Evolutionary conservation across 2,329 filamentous ascomycete species (phyloP).

Genomic region (Epichloe typhina): DNA sequence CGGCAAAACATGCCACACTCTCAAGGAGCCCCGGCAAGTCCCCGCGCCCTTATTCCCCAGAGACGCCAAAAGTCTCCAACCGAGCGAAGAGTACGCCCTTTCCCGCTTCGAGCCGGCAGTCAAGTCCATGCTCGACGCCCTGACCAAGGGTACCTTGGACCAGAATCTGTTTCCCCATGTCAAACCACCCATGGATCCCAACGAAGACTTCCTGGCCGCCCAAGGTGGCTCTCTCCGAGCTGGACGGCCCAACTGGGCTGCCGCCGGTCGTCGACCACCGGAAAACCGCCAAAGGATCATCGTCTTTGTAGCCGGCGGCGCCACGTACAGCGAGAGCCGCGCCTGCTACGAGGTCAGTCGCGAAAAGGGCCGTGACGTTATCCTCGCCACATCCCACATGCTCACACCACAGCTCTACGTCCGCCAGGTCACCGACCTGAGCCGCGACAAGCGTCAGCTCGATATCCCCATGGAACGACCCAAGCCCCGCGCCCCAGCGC

Average conservation of each 20-base stretch:
- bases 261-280: constrained; percentile 53
- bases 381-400: constrained; percentile 87
- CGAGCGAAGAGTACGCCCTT: constrained; percentile 68
- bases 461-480: constrained; percentile 72
- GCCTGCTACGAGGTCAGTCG: constrained; percentile 78
- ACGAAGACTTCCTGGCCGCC: constrained; percentile 41
- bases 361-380: constrained; percentile 64
- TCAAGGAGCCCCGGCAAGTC: constrained; percentile 65
- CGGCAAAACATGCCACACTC: constrained; percentile 48
- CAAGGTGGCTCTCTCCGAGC: constrained; percentile 69
- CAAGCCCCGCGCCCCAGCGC: constrained; percentile 67
- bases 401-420: constrained; percentile 72
- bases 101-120: constrained; percentile 74
- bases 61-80: constrained; percentile 41
- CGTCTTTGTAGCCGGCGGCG: constrained; percentile 89
- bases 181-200: constrained; percentile 52
- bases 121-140: constrained; percentile 69
- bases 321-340: constrained; percentile 82
- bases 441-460: constrained; percentile 58
- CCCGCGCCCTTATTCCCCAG: constrained; percentile 57
- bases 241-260: constrained; percentile 91
- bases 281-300: constrained; percentile 86
- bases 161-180: constrained; percentile 56
- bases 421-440: constrained; percentile 69
- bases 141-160: constrained; percentile 56